A percentile compares a stretch with the other conserved stretches of the same genome.
phyloP scores from a whole-genome alignment of 441 rosid species.

The Pelargonium hybrid region DNA sequence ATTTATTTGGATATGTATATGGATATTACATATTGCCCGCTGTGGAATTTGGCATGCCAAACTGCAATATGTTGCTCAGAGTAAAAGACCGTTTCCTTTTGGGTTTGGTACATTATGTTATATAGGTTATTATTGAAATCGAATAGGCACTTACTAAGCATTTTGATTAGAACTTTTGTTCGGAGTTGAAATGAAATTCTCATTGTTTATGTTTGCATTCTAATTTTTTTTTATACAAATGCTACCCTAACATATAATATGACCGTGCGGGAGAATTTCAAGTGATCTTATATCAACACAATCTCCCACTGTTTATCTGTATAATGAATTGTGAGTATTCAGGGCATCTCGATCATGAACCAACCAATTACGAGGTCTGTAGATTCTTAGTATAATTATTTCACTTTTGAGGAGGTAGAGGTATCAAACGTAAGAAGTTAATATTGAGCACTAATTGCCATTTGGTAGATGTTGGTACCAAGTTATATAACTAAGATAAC shows the following conservation, averaged over 20 bases:
- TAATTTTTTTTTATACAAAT: too few relatives aligned
- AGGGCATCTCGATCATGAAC: background rate
- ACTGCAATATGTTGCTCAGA: background rate
- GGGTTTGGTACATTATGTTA: background rate
- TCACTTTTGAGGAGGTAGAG: background rate
- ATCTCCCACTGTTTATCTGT: background rate
- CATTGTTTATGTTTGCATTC: too few relatives aligned
- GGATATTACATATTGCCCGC: background rate
- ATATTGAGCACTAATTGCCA: background rate
- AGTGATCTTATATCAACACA: background rate
- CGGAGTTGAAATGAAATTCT: too few relatives aligned
- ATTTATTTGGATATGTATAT: background rate
- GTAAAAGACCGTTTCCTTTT: background rate
- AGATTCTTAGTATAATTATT: background rate
- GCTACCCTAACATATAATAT: background rate
- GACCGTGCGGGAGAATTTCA: background rate
- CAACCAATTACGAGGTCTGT: background rate
- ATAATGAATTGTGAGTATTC: background rate
- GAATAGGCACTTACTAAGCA: too few relatives aligned
- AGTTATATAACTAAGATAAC: too few relatives aligned
- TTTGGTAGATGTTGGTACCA: too few relatives aligned
- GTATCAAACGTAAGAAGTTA: background rate
- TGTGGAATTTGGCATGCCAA: background rate
- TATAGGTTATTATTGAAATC: background rate
- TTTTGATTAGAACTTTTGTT: too few relatives aligned